These are phyloP conservation scores for Paraglomus brasilianum DNA, from an alignment of 192 early-diverging fungal species.

Conservation along the genomic window DNA sequence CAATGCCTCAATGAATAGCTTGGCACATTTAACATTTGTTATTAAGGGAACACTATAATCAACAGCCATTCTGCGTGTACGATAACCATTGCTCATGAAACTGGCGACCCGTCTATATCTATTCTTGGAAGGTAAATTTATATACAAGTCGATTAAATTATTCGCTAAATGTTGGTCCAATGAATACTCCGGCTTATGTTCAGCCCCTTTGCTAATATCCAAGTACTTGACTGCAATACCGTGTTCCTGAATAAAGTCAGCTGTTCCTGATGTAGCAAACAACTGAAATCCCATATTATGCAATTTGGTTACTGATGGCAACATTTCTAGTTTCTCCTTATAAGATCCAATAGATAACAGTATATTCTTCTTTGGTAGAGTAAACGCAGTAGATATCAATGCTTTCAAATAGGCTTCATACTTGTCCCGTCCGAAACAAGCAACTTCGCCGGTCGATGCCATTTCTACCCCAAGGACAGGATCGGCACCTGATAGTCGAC, in stretches of 20 bases:
- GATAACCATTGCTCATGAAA: constrained; percentile 92
- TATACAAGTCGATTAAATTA: constrained; percentile 97
- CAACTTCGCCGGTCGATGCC: constrained; percentile 99
- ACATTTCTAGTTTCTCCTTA: constrained; percentile 98
- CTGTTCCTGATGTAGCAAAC: constrained; percentile 96
- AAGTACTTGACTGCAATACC: constrained; percentile 88
- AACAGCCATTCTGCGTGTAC: constrained; percentile 88
- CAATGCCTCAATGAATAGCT: constrained; percentile 87
- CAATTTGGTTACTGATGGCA: constrained; percentile 84
- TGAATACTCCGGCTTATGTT: constrained; percentile 82
- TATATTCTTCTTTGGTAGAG: constrained; percentile 93
- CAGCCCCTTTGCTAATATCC: constrained; percentile 68
- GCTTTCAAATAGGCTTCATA: constrained; percentile 98
- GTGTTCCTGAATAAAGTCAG: constrained; percentile 96
- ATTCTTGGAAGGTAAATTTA: constrained; percentile 99
- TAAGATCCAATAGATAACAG: constrained; percentile 95
- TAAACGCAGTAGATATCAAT: constrained; percentile 88
- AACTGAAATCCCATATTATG: constrained; percentile 85
- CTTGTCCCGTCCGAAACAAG: constrained; percentile 96
- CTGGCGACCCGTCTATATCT: constrained; percentile 91
- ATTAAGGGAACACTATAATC: constrained; percentile 95
- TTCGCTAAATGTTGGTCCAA: constrained; percentile 93
- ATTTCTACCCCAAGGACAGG: constrained; percentile 98
- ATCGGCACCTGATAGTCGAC: constrained; percentile 92
- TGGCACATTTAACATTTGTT: constrained; percentile 92